Base-by-base conservation (phyloP, 1,284 basidiomycete species). In the Testicularia cyperi region DNA sequence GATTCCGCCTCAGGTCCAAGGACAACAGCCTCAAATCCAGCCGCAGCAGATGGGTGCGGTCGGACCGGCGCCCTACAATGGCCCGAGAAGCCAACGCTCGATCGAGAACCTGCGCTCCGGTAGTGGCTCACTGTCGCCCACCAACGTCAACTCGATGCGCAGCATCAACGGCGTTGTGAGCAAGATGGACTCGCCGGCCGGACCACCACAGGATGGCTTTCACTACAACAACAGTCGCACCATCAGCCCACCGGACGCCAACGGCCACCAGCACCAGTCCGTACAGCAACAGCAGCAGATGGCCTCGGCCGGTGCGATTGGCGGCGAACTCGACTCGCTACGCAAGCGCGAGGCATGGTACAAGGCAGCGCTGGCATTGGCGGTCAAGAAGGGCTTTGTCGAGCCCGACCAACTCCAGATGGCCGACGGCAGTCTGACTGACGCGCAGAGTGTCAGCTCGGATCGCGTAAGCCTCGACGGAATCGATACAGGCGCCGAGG, bases 331-430 rank as follows among this genome's bases (percentile, higher is more conserved):
- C 24, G 90, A 92, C 60, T 80, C 80, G 25, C 77, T 88, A 67
- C 86, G 83, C 80, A 86, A 85, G 70, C 84, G 88, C 58, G 86
- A 92, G 78, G 80, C 81, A 20, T 95, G 92, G 85, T 86, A 96
- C 84, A 86, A 85, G 74, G 85, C 87, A 29, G 86, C 88, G 5
- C 80, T 97, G 35, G 79, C 81, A 7, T 85, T 87, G 68, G 92
- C 92, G 0, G 81, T 84, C 23, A 84, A 86, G 46, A 82, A 88
- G 47, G 94, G 92, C 12, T 96, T 88, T 77, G 81, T 90, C 21
- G 84, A 87, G 66, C 80, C 83, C 5, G 84, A 85, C 6, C 60
- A 65, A 38, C 54, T 66, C 27, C 62, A 64, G 28, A 48, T 49
- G 7, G 48, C 56, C 7, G 67, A 72, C 26, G 35, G 49, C 29